A percentile compares a stretch with the other conserved stretches of the same genome.
Evolutionary conservation across 306 rosid species (phyloP).

Genomic region (Coriaria nepalensis): DNA sequence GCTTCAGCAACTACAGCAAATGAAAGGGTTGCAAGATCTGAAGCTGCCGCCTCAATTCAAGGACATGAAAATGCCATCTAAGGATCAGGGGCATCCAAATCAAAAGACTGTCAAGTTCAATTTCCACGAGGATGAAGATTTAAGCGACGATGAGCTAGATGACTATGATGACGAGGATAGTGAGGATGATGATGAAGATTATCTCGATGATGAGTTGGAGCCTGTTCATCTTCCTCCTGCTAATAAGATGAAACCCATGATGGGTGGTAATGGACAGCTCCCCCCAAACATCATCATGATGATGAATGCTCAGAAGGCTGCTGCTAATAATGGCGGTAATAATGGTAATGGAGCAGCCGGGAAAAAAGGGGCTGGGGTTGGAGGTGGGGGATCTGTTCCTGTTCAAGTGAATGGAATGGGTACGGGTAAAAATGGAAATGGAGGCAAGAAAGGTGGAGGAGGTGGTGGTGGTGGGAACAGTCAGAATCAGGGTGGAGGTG

Average conservation of each 20-base stretch:
- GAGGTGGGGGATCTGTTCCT: constrained; percentile 13
- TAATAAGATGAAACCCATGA: constrained; percentile 30
- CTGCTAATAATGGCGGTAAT: constrained; percentile 8
- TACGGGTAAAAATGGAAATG: constrained; percentile 26
- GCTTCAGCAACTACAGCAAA: constrained; percentile 37
- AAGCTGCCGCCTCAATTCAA: constrained; percentile 59
- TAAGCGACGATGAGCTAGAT: constrained; percentile 35
- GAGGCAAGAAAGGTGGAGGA: constrained; percentile 37
- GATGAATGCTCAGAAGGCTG: constrained; percentile 41
- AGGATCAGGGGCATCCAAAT: constrained; percentile 25
- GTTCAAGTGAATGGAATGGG: constrained; percentile 18
- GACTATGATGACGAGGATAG: constrained; percentile 16
- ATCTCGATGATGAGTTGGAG: constrained; percentile 41
- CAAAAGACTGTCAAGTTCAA: constrained; percentile 44
- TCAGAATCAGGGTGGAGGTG: constrained; percentile 24
- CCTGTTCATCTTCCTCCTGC: constrained; percentile 18
- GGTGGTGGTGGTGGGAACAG: constrained; percentile 21
- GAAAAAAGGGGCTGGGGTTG: background rate
- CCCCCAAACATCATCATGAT: constrained; percentile 23
- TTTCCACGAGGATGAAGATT: constrained; percentile 31
- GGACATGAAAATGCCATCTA: constrained; percentile 31
- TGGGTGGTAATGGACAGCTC: constrained; percentile 17
- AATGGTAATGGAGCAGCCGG: background rate
- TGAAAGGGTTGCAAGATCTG: constrained; percentile 65
- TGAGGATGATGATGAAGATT: constrained; percentile 23